Evolutionary conservation across 345 rosid genomes (phyloP).

Genomic region (Carallia pectinifolia): DNA sequence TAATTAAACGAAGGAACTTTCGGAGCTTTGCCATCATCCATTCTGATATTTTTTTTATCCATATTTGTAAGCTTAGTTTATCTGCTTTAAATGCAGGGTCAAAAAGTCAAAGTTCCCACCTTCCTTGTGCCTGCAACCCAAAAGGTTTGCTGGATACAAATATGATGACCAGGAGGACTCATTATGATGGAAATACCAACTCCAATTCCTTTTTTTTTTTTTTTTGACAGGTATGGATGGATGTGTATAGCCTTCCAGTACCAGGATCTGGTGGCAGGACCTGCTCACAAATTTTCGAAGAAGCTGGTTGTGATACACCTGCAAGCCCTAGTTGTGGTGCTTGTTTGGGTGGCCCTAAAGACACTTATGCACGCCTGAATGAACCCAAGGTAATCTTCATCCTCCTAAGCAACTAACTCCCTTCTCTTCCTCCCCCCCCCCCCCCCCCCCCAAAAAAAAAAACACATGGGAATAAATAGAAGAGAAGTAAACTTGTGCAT

Average conservation of each 20-base stretch:
- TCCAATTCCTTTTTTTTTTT: neutral
- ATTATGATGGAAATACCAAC: neutral
- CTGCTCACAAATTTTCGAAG: conserved; percentile 89
- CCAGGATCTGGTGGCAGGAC: conserved; percentile 96
- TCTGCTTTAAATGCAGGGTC: conserved; percentile 49
- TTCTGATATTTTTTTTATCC: neutral
- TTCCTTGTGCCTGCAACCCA: conserved; percentile 97
- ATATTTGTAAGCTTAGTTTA: neutral
- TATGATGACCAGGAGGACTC: neutral
- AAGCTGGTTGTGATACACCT: conserved; percentile 96
- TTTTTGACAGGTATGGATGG: conserved; percentile 79
- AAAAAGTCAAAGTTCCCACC: conserved; percentile 89
- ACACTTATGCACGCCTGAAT: conserved; percentile 89
- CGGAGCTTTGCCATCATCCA: neutral
- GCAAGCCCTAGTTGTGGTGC: conserved; percentile 95
- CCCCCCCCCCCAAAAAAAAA: too few species aligned
- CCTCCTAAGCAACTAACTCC: too few species aligned
- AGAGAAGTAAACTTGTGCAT: neutral
- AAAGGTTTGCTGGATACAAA: conserved; percentile 44
- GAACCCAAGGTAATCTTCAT: conserved; percentile 59
- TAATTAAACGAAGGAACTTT: neutral
- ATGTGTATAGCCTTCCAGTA: conserved; percentile 71
- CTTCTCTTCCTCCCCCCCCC: too few species aligned
- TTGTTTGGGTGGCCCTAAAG: conserved; percentile 94
- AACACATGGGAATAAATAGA: too few species aligned